Conservation (phyloP, 164 flowering plant species). For the Vitis amurensis region DNA sequence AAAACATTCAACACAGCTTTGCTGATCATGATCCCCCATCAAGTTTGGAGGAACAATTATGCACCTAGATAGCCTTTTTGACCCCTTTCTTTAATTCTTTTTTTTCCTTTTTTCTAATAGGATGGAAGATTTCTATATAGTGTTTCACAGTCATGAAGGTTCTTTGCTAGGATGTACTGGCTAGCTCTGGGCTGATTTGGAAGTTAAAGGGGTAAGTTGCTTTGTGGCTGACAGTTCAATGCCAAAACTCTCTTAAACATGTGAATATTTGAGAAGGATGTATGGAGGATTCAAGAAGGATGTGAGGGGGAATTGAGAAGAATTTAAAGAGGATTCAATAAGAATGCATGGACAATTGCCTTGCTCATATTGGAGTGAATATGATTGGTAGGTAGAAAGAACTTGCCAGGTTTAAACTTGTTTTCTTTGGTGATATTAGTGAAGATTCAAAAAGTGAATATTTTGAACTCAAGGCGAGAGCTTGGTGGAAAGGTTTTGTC, state of each 20-base stretch:
- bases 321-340: background rate
- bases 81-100: too few species aligned
- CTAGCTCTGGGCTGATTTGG: conserved; percentile 11
- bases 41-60: too few species aligned
- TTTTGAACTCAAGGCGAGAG: background rate
- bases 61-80: too few species aligned
- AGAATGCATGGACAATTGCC: conserved; percentile 3
- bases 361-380: conserved; percentile 3
- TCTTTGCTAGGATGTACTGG: conserved; percentile 5
- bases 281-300: conserved; percentile 6
- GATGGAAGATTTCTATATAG: conserved; percentile 11
- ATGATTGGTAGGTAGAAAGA: conserved; percentile 21
- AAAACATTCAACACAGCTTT: too few species aligned
- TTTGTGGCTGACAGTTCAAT: conserved; percentile 3
- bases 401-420: conserved; percentile 11
- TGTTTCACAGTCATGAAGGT: background rate
- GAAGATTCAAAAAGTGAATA: background rate
- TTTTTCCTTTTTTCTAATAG: background rate
- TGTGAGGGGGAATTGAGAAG: conserved; percentile 13
- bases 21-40: too few species aligned
- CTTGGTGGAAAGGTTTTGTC: background rate
- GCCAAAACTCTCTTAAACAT: conserved; percentile 2
- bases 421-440: conserved; percentile 14
- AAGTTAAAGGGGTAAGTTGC: conserved; percentile 9
- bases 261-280: background rate